Conservation (phyloP, 345 rosid species). For the Mercurialis annua region DNA sequence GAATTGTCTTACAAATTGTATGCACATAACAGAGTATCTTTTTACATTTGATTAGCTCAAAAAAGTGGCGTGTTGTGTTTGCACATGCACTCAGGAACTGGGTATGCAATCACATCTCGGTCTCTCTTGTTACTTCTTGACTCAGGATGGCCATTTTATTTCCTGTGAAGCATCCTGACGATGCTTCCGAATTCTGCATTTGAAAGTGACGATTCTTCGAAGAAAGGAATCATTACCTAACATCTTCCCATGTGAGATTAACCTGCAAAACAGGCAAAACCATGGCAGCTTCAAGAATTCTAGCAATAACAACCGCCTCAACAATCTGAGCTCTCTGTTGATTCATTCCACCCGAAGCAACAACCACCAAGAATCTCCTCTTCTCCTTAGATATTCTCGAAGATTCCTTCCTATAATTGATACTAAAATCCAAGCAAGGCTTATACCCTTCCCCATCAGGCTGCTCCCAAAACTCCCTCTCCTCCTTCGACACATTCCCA, state of each 20-base stretch:
- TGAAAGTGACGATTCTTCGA: constrained; percentile 50
- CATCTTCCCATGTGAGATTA: constrained; percentile 65
- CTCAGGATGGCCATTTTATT: constrained; percentile 57
- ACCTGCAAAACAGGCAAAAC: constrained; percentile 73
- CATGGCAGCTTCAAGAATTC: constrained; percentile 67
- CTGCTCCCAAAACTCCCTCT: constrained; percentile 66
- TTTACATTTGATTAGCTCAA: constrained; percentile 12
- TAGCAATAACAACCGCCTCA: constrained; percentile 72
- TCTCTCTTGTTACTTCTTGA: constrained; percentile 47
- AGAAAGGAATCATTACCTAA: constrained; percentile 64
- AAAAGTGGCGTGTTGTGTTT: constrained; percentile 25
- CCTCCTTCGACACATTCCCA: constrained; percentile 45
- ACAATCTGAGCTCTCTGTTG: constrained; percentile 73
- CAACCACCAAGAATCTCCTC: constrained; percentile 59
- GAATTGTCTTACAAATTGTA: background rate
- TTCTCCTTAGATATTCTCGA: constrained; percentile 52
- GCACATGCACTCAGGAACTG: constrained; percentile 79
- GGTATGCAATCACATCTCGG: constrained; percentile 62
- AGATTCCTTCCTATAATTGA: constrained; percentile 45
- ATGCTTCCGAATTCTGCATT: constrained; percentile 47
- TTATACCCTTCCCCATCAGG: constrained; percentile 55
- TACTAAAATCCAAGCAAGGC: constrained; percentile 64
- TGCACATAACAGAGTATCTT: background rate
- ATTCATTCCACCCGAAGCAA: constrained; percentile 65
- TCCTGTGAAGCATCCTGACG: constrained; percentile 51